Percentiles rank a stretch among this genome's conserved stretches.
Conservation (phyloP, 805 yeast species). For the Yamadazyma akitaensis region DNA sequence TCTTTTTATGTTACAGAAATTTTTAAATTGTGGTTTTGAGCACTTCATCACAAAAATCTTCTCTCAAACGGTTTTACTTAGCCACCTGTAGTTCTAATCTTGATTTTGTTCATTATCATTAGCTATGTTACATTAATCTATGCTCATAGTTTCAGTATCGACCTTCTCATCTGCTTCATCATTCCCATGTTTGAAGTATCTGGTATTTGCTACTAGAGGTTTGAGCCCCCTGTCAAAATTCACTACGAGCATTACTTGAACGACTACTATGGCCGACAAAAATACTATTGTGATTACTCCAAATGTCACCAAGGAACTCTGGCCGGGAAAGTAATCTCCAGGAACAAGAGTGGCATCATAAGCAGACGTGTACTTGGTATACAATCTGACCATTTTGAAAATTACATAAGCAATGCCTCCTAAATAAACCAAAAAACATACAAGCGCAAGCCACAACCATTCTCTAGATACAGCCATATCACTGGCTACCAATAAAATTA, state of each 20-base stretch:
- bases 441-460: conserved; percentile 20
- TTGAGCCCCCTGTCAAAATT: conserved; percentile 22
- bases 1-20: too few species aligned
- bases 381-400: conserved; percentile 45
- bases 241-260: conserved; percentile 15
- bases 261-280: conserved; percentile 29
- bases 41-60: too few species aligned
- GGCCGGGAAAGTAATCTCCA: conserved; percentile 41
- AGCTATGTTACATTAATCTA: neutral
- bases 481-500: conserved; percentile 34
- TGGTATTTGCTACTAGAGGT: conserved; percentile 11
- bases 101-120: too few species aligned
- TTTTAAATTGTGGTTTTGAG: too few species aligned
- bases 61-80: too few species aligned
- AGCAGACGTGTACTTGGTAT: conserved; percentile 39
- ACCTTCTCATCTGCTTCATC: neutral
- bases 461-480: conserved; percentile 38
- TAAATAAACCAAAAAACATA: conserved; percentile 28
- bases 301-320: conserved; percentile 43
- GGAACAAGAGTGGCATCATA: conserved; percentile 24
- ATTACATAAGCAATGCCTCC: conserved; percentile 45
- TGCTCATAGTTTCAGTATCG: conserved; percentile 1
- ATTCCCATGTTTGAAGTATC: neutral
- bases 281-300: conserved; percentile 42
- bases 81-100: neutral